phyloP scores from a whole-genome alignment of 441 rosid species.

The Flueggea neowawraea region DNA sequence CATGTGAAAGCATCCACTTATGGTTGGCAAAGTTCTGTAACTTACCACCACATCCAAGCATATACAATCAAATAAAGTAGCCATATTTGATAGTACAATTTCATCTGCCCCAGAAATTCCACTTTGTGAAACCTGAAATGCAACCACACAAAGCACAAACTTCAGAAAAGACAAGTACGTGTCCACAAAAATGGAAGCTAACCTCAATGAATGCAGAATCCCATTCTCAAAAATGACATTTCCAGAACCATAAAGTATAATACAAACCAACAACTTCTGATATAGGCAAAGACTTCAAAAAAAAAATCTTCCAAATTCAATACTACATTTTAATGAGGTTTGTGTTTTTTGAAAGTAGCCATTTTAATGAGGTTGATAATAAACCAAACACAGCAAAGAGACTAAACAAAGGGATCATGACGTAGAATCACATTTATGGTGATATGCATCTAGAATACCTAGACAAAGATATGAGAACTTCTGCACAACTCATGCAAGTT shows the following conservation, averaged over 20 bases:
- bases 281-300: too few species aligned
- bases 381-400: too few species aligned
- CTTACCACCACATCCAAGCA: conserved; percentile 83
- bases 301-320: too few species aligned
- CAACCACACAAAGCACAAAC: conserved; percentile 7
- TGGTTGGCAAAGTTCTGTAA: conserved; percentile 8
- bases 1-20: conserved; percentile 17
- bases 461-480: too few species aligned
- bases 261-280: too few species aligned
- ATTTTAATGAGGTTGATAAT: too few species aligned
- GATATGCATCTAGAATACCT: too few species aligned
- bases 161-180: conserved; percentile 11
- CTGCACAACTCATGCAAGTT: too few species aligned
- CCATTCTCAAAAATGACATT: conserved; percentile 6
- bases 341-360: too few species aligned
- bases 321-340: too few species aligned
- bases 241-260: background rate
- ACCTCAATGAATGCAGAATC: conserved; percentile 13
- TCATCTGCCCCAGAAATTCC: conserved; percentile 59
- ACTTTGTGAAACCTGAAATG: conserved; percentile 72
- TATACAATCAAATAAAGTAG: conserved; percentile 70
- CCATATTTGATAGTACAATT: conserved; percentile 79
- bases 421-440: too few species aligned
- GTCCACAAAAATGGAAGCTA: conserved; percentile 13
- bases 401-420: too few species aligned